Percentiles rank a stretch among this genome's conserved stretches.
phyloP scores from a whole-genome alignment of 2,329 filamentous ascomycete genomes.

The Aspergillus sp. region DNA sequence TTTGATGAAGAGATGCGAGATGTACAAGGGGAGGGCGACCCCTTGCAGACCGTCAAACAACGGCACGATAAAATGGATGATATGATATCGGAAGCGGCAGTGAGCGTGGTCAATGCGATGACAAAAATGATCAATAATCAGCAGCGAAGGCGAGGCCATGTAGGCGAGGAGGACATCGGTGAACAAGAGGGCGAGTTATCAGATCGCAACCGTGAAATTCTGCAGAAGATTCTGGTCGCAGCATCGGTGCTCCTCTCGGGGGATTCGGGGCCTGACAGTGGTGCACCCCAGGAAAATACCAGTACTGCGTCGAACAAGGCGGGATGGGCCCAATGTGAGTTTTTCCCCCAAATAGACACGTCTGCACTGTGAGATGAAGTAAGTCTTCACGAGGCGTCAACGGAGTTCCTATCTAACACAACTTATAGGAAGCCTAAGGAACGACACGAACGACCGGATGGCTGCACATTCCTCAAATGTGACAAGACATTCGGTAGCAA shows the following conservation, averaged over 20 bases:
- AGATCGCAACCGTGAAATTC: conserved; percentile 31
- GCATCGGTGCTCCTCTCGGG: conserved; percentile 28
- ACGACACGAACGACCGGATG: conserved; percentile 77
- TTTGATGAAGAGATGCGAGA: conserved; percentile 2
- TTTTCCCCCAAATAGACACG: conserved; percentile 32
- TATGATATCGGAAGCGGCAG: conserved; percentile 29
- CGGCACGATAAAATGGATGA: conserved; percentile 19
- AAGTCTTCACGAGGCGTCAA: conserved; percentile 2
- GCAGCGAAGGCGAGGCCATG: conserved; percentile 22
- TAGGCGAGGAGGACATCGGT: conserved; percentile 21
- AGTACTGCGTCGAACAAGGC: conserved; percentile 21
- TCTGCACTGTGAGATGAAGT: conserved; percentile 41
- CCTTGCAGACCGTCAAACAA: conserved; percentile 4
- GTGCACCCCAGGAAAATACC: background rate
- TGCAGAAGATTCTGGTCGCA: conserved; percentile 31
- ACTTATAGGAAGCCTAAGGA: conserved; percentile 73
- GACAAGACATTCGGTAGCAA: conserved; percentile 81
- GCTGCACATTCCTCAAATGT: conserved; percentile 73
- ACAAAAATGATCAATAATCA: conserved; percentile 32
- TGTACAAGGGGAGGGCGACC: background rate
- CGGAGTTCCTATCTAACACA: background rate
- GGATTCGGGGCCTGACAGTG: conserved; percentile 4
- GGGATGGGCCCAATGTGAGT: conserved; percentile 30
- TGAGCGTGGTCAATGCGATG: conserved; percentile 34
- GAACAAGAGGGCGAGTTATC: conserved; percentile 23